A percentile compares a stretch with the other conserved stretches of the same genome.
Evolutionary conservation across 2,329 filamentous ascomycete species (phyloP).

Genomic region (Didymella keratinophila): DNA sequence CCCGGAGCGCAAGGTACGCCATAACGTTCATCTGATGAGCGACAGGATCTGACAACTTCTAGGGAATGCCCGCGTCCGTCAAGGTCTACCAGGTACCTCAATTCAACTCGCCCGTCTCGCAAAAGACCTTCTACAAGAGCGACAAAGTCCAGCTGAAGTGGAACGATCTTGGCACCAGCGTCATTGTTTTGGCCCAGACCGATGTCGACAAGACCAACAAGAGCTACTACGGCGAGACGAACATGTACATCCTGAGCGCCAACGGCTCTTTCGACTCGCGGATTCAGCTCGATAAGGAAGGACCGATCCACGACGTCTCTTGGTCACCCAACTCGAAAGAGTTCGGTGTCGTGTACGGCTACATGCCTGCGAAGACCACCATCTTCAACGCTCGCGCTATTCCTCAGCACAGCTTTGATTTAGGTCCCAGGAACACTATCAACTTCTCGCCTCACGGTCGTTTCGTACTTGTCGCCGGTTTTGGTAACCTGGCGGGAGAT

Average conservation of each 20-base stretch:
- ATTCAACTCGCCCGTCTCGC: constrained; percentile 82
- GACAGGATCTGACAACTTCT: constrained; percentile 25
- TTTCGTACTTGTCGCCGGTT: constrained; percentile 92
- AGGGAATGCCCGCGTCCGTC: constrained; percentile 92
- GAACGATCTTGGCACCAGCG: constrained; percentile 89
- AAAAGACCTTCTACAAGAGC: constrained; percentile 99
- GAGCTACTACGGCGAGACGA: constrained; percentile 99
- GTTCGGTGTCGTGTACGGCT: constrained; percentile 97
- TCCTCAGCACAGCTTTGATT: constrained; percentile 82
- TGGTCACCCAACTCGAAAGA: constrained; percentile 98
- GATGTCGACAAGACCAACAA: constrained; percentile 98
- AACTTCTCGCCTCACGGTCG: constrained; percentile 92
- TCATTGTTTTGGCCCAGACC: constrained; percentile 95
- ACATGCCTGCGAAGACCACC: constrained; percentile 98
- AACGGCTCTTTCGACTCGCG: constrained; percentile 92
- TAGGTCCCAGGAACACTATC: constrained; percentile 92
- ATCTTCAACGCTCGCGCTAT: constrained; percentile 93
- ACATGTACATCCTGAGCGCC: constrained; percentile 90
- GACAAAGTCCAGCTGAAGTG: constrained; percentile 99
- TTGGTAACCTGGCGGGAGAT: constrained; percentile 95
- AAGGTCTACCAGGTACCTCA: constrained; percentile 94
- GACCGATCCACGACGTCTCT: constrained; percentile 96
- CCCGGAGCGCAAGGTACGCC: constrained; percentile 86
- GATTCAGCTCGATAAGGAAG: constrained; percentile 92
- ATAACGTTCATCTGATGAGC: background rate